A percentile compares a stretch with the other conserved stretches of the same genome.
phyloP scores from a whole-genome alignment of 306 rosid species.

The Inga laurina region DNA sequence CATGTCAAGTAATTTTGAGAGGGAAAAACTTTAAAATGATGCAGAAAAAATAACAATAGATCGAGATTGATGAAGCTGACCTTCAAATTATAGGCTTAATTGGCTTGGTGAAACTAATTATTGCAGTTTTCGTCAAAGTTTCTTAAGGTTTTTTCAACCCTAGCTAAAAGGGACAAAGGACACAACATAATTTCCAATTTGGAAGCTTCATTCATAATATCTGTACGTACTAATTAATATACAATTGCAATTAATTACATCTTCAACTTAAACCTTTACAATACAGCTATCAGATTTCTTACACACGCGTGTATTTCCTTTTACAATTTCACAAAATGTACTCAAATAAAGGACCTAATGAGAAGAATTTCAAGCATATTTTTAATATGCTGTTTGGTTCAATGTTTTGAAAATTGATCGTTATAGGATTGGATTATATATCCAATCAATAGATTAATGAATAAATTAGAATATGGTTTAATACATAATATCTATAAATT shows the following conservation, averaged over 20 bases:
- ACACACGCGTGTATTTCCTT: not conserved
- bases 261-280: not conserved
- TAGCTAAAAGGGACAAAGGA: not conserved
- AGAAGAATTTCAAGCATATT: too few relatives aligned
- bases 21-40: slow-evolving; percentile 24
- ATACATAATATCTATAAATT: too few relatives aligned
- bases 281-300: not conserved
- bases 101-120: slow-evolving; percentile 45
- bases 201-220: not conserved
- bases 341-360: not conserved
- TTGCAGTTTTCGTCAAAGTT: slow-evolving; percentile 4
- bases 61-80: slow-evolving; percentile 5
- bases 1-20: not conserved
- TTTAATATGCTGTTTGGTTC: too few relatives aligned
- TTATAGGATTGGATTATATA: too few relatives aligned
- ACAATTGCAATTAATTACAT: not conserved
- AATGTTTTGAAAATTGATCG: too few relatives aligned
- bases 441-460: too few relatives aligned
- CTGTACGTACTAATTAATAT: not conserved
- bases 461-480: not conserved
- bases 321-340: too few relatives aligned
- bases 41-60: slow-evolving; percentile 21
- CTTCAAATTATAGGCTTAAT: slow-evolving; percentile 33
- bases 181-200: not conserved
- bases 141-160: slow-evolving; percentile 25